Evolutionary conservation across 176 grass and related monocot species (phyloP), one percentile per base, ranked within the genome.

Genomic region (Musa beccarii): DNA sequence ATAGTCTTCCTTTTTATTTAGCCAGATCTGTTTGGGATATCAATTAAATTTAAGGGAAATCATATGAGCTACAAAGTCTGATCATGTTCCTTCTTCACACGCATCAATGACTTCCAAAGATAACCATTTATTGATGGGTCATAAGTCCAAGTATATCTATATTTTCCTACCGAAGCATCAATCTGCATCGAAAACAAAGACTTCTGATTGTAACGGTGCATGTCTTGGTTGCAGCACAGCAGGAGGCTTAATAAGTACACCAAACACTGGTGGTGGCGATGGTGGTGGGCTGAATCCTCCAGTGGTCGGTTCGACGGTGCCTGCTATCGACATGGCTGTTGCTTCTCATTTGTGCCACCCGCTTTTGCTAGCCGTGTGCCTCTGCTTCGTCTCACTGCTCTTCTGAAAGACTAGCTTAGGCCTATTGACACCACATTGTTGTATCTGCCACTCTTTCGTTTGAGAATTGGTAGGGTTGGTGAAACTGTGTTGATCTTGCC

Each of bases 161-260:
- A 4, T 57, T 16, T 17, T 17, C 55, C 55, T 4, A 57, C 3
- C 17, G 14, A 57, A 57, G 11, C 55, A 57, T 17, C 55, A 57
- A 16, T 16, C 5, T 16, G 14, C 34, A 43, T 16, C 15, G 19
- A 57, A 57, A 57, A 4, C 34, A 43, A 43, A 43, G 34, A 43
- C 34, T 43, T 43, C 34, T 43, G 34, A 43, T 43, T 43, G 34
- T 43, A 43, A 43, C 34, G 6, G 34, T 43, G 17, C 10, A 19
- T 16, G 13, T 61, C 57, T 61, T 61, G 15, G n/a, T n/a, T 56
- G 52, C 71, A 73, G 71, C 71, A 73, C 71, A 54, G 71, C 71
- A 73, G 71, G 71, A 56, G 71, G 71, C 0, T 25, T 51, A 3
- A 56, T 11, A 53, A 22, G 20, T 52, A 56, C 71, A 16, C 71